A percentile compares a stretch with the other conserved stretches of the same genome.
Conservation (phyloP, 2,329 filamentous ascomycete genomes). For the Sclerotiophoma versabilis region DNA sequence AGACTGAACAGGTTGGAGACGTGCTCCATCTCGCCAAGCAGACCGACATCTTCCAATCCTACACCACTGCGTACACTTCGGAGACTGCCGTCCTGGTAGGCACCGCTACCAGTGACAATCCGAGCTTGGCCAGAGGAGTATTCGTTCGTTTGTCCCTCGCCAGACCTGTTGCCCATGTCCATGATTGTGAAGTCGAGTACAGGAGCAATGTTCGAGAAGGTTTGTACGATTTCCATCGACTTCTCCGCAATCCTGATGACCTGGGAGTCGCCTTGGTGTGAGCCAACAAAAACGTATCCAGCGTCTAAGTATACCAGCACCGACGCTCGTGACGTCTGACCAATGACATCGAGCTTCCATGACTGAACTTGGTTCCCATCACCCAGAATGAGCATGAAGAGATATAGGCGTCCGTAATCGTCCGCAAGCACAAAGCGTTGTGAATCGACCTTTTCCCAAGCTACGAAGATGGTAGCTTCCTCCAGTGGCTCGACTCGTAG, state of each 20-base stretch:
- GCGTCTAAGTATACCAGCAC: conserved; percentile 79
- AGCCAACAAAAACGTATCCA: conserved; percentile 82
- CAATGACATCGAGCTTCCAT: conserved; percentile 74
- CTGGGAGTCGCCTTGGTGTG: conserved; percentile 91
- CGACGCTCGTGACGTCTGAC: conserved; percentile 76
- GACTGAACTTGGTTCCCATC: conserved; percentile 71
- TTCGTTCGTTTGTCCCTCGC: conserved; percentile 80
- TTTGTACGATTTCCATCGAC: conserved; percentile 73
- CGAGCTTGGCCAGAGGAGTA: conserved; percentile 95
- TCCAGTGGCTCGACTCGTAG: conserved; percentile 70
- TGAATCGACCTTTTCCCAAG: conserved; percentile 85
- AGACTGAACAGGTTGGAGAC: conserved; percentile 78
- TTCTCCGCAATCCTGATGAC: conserved; percentile 71
- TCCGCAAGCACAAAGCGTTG: conserved; percentile 88
- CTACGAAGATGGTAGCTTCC: conserved; percentile 85
- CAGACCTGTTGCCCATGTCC: conserved; percentile 89
- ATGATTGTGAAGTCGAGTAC: conserved; percentile 94
- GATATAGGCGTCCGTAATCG: conserved; percentile 84
- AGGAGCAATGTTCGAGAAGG: conserved; percentile 83
- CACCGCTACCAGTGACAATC: conserved; percentile 91
- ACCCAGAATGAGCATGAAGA: conserved; percentile 78
- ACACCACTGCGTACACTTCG: conserved; percentile 93
- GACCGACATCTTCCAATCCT: conserved; percentile 84
- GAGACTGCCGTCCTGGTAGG: conserved; percentile 85
- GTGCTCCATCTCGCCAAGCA: conserved; percentile 79